Conservation (phyloP, 371 early-diverging fungal genomes). For the Umbelopsis sp. region DNA sequence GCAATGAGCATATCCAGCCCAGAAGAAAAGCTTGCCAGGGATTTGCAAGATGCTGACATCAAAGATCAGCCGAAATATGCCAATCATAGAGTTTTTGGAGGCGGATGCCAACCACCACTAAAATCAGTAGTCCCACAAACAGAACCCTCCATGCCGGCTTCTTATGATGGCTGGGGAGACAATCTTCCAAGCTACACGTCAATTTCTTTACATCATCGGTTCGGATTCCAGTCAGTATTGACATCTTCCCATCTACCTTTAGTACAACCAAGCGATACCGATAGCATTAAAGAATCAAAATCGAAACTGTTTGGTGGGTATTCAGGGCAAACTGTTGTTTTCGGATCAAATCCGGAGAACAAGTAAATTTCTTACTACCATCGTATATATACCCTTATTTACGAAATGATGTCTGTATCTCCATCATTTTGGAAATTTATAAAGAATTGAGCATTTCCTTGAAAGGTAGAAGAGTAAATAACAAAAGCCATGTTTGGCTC, state of each 20-base stretch:
- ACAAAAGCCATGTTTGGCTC: not conserved
- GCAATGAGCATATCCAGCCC: conserved; percentile 7
- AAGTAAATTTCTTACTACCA: not conserved
- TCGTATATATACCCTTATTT: not conserved
- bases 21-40: conserved; percentile 1
- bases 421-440: too few species aligned
- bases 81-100: conserved; percentile 7
- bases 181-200: conserved; percentile 2
- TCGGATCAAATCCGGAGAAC: not conserved
- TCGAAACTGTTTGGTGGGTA: conserved; percentile 4
- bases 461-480: too few species aligned
- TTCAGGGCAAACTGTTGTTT: not conserved
- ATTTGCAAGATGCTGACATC: not conserved
- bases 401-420: too few species aligned
- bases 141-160: not conserved
- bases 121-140: not conserved
- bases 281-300: not conserved
- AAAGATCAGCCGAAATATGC: not conserved
- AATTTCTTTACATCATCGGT: conserved; percentile 6
- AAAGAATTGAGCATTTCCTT: too few species aligned
- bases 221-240: conserved; percentile 6
- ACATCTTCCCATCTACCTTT: not conserved
- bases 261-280: not conserved
- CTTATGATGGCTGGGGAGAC: conserved; percentile 2
- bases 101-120: not conserved